Evolutionary conservation across 2,329 filamentous ascomycete species (phyloP).

Genomic region (Hirsutella thompsonii): DNA sequence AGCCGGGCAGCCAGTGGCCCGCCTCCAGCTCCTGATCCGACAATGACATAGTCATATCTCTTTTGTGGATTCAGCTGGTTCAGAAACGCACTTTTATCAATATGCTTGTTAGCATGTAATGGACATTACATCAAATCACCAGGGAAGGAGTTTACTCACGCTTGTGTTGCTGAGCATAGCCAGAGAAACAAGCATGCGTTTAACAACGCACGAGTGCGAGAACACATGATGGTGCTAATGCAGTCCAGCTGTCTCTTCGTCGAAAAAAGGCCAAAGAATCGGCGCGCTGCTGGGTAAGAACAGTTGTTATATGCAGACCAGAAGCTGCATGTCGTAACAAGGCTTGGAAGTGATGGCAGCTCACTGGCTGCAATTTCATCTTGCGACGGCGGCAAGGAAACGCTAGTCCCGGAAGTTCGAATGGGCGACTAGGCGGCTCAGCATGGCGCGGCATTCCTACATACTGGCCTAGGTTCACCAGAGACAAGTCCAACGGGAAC

Average conservation of each 20-base stretch:
- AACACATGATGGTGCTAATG: background rate
- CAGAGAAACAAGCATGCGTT: background rate
- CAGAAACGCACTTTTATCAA: background rate
- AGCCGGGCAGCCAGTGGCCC: conserved; percentile 45
- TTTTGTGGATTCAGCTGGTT: background rate
- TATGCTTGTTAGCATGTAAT: background rate
- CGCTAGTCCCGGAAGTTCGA: too few species aligned
- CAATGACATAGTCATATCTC: conserved; percentile 43
- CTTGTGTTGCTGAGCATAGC: background rate
- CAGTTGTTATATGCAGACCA: too few species aligned
- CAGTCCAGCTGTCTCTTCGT: background rate
- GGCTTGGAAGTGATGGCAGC: too few species aligned
- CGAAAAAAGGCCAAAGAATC: too few species aligned
- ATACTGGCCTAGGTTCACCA: background rate
- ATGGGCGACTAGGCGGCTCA: too few species aligned
- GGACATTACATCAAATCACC: background rate
- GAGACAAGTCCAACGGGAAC: background rate
- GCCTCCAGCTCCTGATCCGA: conserved; percentile 48
- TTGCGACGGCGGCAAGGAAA: too few species aligned
- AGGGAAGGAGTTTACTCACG: background rate
- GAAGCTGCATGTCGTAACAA: too few species aligned
- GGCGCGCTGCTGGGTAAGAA: too few species aligned
- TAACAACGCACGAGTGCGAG: background rate
- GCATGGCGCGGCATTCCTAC: too few species aligned
- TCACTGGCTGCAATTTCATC: too few species aligned